These are phyloP conservation scores for Bathelium albidoporum DNA, from an alignment of 495 filamentous ascomycete genomes.

Conservation along the genomic window DNA sequence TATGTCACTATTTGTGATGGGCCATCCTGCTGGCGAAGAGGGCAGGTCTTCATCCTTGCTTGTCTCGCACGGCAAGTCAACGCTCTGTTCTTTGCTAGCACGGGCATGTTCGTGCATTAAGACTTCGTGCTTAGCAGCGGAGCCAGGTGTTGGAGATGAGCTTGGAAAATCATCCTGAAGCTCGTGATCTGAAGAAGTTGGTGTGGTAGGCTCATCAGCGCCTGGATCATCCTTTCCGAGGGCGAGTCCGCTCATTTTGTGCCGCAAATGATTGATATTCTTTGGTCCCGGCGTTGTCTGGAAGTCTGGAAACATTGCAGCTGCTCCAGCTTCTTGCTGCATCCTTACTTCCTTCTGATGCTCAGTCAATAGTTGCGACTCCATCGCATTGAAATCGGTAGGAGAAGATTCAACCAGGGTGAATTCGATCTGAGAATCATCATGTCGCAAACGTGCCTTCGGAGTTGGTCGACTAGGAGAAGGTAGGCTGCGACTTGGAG, in stretches of 20 bases:
- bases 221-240: conserved; percentile 30
- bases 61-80: background rate
- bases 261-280: conserved; percentile 4
- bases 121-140: conserved; percentile 13
- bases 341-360: conserved; percentile 62
- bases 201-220: conserved; percentile 3
- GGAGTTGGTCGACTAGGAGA: conserved; percentile 16
- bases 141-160: conserved; percentile 68
- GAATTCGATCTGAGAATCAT: conserved; percentile 73
- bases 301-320: conserved; percentile 62
- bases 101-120: background rate
- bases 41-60: background rate
- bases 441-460: conserved; percentile 47
- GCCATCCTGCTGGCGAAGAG: background rate
- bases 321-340: conserved; percentile 50
- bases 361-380: conserved; percentile 62
- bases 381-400: conserved; percentile 28
- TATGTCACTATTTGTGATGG: background rate
- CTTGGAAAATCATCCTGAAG: conserved; percentile 52
- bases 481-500: background rate
- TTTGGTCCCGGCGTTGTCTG: conserved; percentile 44
- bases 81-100: background rate
- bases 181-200: conserved; percentile 13
- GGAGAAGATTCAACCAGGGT: conserved; percentile 53
- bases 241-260: conserved; percentile 25